Conservation (phyloP, 2,329 filamentous ascomycete species). For the Penicillium sp. region DNA sequence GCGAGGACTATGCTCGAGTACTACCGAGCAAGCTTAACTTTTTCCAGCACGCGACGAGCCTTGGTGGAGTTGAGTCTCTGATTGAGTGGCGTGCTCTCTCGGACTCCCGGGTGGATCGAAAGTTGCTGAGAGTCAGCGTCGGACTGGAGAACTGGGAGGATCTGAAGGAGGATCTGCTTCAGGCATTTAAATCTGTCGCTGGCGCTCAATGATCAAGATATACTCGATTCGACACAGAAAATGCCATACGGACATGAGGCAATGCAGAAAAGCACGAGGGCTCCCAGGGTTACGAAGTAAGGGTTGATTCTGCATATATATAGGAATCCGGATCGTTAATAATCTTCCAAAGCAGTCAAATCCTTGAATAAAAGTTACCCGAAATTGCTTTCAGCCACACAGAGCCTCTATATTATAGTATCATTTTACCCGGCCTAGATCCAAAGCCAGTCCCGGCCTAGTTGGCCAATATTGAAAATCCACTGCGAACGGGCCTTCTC, state of each 20-base stretch:
- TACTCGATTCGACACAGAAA: too few relatives aligned
- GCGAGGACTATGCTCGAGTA: constrained; percentile 57
- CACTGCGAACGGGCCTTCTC: constrained; percentile 17
- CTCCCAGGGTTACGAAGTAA: too few relatives aligned
- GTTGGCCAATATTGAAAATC: constrained; percentile 31
- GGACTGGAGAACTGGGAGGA: constrained; percentile 86
- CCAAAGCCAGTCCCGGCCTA: constrained; percentile 33
- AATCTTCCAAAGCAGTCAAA: too few relatives aligned
- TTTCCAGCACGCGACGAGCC: constrained; percentile 91
- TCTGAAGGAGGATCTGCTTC: constrained; percentile 68
- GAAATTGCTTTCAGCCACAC: too few relatives aligned
- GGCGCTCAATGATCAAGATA: constrained; percentile 2
- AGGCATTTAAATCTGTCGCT: constrained; percentile 53
- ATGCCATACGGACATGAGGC: too few relatives aligned
- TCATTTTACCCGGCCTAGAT: too few relatives aligned
- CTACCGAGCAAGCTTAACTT: constrained; percentile 74
- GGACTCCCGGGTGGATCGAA: constrained; percentile 67
- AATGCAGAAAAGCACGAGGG: too few relatives aligned
- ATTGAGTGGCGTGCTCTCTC: constrained; percentile 95
- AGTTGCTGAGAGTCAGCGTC: constrained; percentile 74
- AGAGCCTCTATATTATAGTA: too few relatives aligned
- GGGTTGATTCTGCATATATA: too few relatives aligned
- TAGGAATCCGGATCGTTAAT: too few relatives aligned
- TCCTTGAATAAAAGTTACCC: too few relatives aligned
- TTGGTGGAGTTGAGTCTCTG: constrained; percentile 90